Evolutionary conservation across 441 rosid species (phyloP).

Genomic region (Erodium trifolium): DNA sequence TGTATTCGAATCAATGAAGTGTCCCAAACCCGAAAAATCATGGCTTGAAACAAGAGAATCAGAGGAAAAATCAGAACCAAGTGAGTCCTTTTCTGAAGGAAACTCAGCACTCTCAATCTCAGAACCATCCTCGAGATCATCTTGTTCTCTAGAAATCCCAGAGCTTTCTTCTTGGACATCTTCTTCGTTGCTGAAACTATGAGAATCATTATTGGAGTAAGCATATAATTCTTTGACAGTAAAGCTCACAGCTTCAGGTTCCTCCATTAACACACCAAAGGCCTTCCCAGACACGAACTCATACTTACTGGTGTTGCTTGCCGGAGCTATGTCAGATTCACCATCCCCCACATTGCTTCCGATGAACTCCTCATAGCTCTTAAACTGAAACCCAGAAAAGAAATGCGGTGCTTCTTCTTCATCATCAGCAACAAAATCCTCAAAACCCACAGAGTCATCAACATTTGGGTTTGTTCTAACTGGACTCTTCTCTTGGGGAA

Average conservation of each 20-base stretch:
- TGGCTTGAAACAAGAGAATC: too few relatives aligned
- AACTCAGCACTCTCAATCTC: too few relatives aligned
- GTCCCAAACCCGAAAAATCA: too few relatives aligned
- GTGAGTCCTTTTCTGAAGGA: too few relatives aligned
- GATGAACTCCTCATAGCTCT: slow-evolving; percentile 28
- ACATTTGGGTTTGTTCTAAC: not conserved
- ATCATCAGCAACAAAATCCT: slow-evolving; percentile 14
- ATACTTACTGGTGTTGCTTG: slow-evolving; percentile 23
- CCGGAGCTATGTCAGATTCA: too few relatives aligned
- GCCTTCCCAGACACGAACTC: slow-evolving; percentile 25
- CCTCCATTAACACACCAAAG: slow-evolving; percentile 28
- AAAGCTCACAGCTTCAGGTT: slow-evolving; percentile 29
- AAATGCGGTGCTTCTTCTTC: slow-evolving; percentile 31
- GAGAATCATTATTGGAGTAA: slow-evolving; percentile 17
- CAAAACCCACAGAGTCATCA: too few relatives aligned
- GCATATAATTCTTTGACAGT: slow-evolving; percentile 25
- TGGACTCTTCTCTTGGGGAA: too few relatives aligned
- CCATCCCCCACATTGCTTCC: slow-evolving; percentile 17
- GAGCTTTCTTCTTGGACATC: not conserved
- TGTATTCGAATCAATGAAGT: too few relatives aligned
- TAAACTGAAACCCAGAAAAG: slow-evolving; percentile 49
- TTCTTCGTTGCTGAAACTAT: not conserved
- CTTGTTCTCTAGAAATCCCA: not conserved
- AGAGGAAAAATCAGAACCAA: too few relatives aligned
- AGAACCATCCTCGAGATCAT: too few relatives aligned